Conservation (phyloP, 345 rosid species). For the Boechera stricta region DNA sequence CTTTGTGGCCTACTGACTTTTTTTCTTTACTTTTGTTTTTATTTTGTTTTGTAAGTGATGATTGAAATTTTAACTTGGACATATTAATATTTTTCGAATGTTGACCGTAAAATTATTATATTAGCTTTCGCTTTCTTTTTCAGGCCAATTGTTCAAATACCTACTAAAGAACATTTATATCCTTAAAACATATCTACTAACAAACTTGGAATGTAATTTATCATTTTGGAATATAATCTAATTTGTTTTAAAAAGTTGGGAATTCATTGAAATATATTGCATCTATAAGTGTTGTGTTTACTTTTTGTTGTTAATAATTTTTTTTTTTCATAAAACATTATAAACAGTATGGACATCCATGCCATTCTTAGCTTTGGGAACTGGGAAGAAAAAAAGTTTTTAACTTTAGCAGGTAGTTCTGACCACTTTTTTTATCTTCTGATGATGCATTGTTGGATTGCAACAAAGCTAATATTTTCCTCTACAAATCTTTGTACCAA, state of each 20-base stretch:
- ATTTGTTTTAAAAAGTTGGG: neutral
- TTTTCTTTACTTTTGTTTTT: neutral
- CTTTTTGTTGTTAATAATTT: too few relatives aligned
- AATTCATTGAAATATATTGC: neutral
- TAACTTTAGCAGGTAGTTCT: neutral
- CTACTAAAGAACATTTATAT: neutral
- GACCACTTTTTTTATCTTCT: neutral
- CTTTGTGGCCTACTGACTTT: slow-evolving; percentile 39
- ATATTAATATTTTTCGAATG: neutral
- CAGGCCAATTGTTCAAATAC: slow-evolving; percentile 31
- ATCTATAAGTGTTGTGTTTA: neutral
- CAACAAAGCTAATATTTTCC: neutral
- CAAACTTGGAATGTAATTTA: neutral
- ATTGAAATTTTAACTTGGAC: slow-evolving; percentile 8
- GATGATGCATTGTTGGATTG: slow-evolving; percentile 7
- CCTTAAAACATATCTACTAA: neutral
- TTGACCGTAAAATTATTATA: slow-evolving; percentile 30
- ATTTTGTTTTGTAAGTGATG: neutral
- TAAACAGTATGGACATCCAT: neutral
- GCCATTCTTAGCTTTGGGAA: neutral
- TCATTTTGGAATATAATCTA: neutral
- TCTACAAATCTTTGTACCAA: neutral
- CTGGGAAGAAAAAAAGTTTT: neutral
- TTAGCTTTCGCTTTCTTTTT: slow-evolving; percentile 14
- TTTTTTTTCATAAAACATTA: neutral